phyloP scores from a whole-genome alignment of 2,329 filamentous ascomycete species.

The Aspergillus terreus region DNA sequence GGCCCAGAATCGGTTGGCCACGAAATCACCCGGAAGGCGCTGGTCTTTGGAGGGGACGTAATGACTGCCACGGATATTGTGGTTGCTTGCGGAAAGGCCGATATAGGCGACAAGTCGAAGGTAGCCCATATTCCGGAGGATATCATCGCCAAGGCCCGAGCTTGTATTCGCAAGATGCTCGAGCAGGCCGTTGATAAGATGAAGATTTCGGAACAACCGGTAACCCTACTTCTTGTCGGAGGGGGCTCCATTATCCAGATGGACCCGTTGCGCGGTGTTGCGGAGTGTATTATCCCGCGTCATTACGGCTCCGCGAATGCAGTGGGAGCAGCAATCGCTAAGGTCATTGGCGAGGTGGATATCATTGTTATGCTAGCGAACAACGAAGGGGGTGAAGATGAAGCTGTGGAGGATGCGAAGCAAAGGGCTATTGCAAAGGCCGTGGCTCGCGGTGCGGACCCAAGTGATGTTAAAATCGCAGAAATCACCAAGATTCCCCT shows the following conservation, averaged over 20 bases:
- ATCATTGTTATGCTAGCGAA: conserved; percentile 46
- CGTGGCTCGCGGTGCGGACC: conserved; percentile 18
- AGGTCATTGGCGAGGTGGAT: conserved; percentile 53
- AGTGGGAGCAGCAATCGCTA: conserved; percentile 58
- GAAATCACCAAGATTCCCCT: conserved; percentile 42
- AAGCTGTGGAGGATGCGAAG: conserved; percentile 20
- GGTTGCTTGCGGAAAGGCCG: conserved; percentile 15
- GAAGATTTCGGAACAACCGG: conserved; percentile 52
- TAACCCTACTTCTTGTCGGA: conserved; percentile 55
- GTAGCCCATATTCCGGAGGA: background rate
- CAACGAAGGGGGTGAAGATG: conserved; percentile 17
- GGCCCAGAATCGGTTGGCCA: conserved; percentile 58
- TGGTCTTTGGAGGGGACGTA: conserved; percentile 52
- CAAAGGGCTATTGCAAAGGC: conserved; percentile 19
- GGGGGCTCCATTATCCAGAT: conserved; percentile 55
- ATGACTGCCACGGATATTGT: conserved; percentile 54
- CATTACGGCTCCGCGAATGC: conserved; percentile 58
- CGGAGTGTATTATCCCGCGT: conserved; percentile 49
- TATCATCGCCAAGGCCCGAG: conserved; percentile 17
- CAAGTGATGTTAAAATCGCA: conserved; percentile 40
- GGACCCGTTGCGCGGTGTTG: conserved; percentile 48
- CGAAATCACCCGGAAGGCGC: conserved; percentile 45
- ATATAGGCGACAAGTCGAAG: background rate
- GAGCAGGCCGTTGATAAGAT: conserved; percentile 54
- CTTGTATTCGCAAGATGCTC: conserved; percentile 45